A percentile compares a stretch with the other conserved stretches of the same genome.
These are phyloP conservation scores for Fraxinus pennsylvanica DNA, from an alignment of 257 asterid genomes.

Conservation along the genomic window DNA sequence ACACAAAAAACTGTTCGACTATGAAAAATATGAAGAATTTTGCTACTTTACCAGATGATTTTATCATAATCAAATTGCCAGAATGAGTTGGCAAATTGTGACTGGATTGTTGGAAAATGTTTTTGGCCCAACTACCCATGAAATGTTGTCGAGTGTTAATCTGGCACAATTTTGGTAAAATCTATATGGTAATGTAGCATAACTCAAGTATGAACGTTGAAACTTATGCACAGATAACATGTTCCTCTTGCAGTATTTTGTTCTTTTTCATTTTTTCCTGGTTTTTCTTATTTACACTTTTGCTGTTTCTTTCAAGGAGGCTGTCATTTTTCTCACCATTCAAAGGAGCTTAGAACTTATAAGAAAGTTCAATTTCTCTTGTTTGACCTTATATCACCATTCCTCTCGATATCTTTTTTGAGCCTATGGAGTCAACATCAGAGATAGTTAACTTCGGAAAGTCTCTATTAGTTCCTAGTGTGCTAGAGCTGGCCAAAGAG, in stretches of 20 bases:
- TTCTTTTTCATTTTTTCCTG: neutral
- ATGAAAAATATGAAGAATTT: neutral
- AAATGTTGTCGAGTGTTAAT: too few species aligned
- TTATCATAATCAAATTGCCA: too few species aligned
- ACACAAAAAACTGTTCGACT: neutral
- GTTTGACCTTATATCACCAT: neutral
- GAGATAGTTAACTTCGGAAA: slow-evolving; percentile 39
- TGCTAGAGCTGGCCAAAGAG: slow-evolving; percentile 48
- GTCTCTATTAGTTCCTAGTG: slow-evolving; percentile 54
- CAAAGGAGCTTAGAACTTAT: neutral
- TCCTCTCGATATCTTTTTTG: neutral
- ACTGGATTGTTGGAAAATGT: too few species aligned
- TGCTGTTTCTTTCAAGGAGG: neutral
- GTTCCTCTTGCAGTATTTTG: neutral
- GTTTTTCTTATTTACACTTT: neutral
- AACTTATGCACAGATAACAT: neutral
- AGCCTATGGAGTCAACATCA: slow-evolving; percentile 16
- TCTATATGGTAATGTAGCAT: too few species aligned
- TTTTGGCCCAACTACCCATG: too few species aligned
- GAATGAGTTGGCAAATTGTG: too few species aligned
- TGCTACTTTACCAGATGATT: too few species aligned
- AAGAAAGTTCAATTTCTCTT: neutral
- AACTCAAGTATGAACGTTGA: neutral
- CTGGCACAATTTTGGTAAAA: too few species aligned
- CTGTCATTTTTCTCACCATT: neutral